These are phyloP conservation scores for Mucor saturninus DNA, from an alignment of 371 early-diverging fungal genomes.

Conservation along the genomic window DNA sequence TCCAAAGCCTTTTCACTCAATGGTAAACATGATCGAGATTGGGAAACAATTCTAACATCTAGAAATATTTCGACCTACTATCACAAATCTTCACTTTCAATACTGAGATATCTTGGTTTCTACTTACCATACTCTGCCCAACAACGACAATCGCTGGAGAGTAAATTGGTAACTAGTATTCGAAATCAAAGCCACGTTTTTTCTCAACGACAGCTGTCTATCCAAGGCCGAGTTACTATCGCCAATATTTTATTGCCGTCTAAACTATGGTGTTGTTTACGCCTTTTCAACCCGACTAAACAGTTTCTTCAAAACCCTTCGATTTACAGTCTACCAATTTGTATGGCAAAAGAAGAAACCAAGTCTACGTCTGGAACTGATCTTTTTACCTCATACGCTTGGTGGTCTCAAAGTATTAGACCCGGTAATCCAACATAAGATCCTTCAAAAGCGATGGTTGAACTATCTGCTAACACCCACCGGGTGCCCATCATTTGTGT, in stretches of 20 bases:
- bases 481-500: background rate
- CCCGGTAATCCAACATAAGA: background rate
- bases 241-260: background rate
- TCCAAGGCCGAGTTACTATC: background rate
- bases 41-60: background rate
- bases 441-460: conserved; percentile 1
- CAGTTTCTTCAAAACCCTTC: background rate
- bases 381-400: background rate
- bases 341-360: conserved; percentile 9
- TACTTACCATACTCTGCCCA: background rate
- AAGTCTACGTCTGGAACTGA: background rate
- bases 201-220: conserved; percentile 4
- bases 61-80: background rate
- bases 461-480: background rate
- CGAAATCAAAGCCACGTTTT: background rate
- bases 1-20: conserved; percentile 14
- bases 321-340: background rate
- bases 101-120: conserved; percentile 11
- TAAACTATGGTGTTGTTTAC: conserved; percentile 3
- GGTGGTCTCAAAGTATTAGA: background rate
- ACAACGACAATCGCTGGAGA: background rate
- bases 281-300: background rate
- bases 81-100: background rate
- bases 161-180: background rate
- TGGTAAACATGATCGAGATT: background rate